phyloP scores from a whole-genome alignment of 164 flowering plant genomes.

The Macadamia tetraphylla region DNA sequence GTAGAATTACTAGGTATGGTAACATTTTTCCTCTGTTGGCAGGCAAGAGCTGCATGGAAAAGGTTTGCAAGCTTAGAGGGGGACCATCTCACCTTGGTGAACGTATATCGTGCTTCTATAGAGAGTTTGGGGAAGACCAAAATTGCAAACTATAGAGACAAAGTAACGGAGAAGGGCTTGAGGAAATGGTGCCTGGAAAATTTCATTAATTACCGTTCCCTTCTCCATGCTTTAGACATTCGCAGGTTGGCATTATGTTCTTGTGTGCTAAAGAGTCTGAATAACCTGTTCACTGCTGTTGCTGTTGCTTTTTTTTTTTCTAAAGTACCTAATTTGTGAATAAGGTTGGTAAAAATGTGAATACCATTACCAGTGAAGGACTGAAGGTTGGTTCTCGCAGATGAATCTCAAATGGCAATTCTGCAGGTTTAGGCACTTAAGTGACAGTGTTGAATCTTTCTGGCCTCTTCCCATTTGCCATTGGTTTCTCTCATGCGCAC shows the following conservation, averaged over 20 bases:
- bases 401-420: too few species aligned
- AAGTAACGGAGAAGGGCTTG: constrained; percentile 45
- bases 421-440: too few species aligned
- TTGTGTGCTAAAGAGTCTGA: too few species aligned
- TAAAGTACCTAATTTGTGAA: too few species aligned
- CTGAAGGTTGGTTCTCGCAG: too few species aligned
- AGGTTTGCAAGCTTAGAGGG: constrained; percentile 75
- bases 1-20: background rate
- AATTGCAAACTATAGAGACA: constrained; percentile 32
- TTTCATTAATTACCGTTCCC: constrained; percentile 71
- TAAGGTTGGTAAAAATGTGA: too few species aligned
- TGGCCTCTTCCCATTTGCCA: too few species aligned
- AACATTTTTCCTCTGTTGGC: constrained; percentile 9
- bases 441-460: too few species aligned
- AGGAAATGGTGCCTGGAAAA: constrained; percentile 92
- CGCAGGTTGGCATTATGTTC: constrained; percentile 56
- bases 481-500: too few species aligned
- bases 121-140: constrained; percentile 65
- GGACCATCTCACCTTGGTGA: constrained; percentile 78
- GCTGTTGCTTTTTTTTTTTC: too few species aligned
- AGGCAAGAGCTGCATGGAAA: constrained; percentile 68
- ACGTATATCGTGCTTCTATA: constrained; percentile 61
- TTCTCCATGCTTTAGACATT: constrained; percentile 84
- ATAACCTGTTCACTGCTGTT: too few species aligned
- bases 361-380: too few species aligned